Conservation (phyloP, 116 monocot species). For the Iris pallida region DNA sequence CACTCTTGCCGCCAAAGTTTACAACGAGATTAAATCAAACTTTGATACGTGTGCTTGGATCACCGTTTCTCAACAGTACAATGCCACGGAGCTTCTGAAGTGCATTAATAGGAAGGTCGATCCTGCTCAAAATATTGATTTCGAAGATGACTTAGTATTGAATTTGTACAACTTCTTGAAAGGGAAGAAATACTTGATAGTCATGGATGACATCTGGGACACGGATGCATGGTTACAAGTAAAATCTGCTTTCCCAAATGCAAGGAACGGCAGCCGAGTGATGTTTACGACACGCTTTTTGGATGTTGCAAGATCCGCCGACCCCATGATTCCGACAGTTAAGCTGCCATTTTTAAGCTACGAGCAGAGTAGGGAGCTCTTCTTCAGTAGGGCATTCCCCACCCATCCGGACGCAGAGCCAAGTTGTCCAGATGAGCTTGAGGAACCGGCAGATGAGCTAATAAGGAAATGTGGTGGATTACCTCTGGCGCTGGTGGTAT, state of each 20-base stretch:
- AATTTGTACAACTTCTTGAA: constrained; percentile 11
- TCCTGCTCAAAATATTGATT: background rate
- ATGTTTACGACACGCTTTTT: constrained; percentile 27
- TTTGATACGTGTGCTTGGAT: constrained; percentile 3
- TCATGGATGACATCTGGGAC: constrained; percentile 45
- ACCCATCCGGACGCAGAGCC: background rate
- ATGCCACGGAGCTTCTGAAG: background rate
- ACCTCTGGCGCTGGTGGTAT: constrained; percentile 27
- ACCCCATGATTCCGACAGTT: background rate
- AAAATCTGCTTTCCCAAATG: constrained; percentile 16
- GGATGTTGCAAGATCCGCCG: constrained; percentile 16
- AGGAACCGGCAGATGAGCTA: constrained; percentile 6
- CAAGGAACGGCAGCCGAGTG: constrained; percentile 25
- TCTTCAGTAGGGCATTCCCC: constrained; percentile 23
- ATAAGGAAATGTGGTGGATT: constrained; percentile 13
- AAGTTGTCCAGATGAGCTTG: constrained; percentile 9
- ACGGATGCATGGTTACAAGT: constrained; percentile 12
- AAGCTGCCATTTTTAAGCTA: constrained; percentile 4
- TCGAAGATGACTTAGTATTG: background rate
- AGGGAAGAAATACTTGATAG: constrained; percentile 18
- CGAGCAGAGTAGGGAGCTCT: constrained; percentile 27
- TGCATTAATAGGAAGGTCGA: background rate
- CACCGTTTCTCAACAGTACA: background rate
- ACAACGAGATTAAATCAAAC: background rate
- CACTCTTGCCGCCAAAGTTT: constrained; percentile 5